Conservation (phyloP, 1,284 basidiomycete species). For the Gymnopus androsaceus region DNA sequence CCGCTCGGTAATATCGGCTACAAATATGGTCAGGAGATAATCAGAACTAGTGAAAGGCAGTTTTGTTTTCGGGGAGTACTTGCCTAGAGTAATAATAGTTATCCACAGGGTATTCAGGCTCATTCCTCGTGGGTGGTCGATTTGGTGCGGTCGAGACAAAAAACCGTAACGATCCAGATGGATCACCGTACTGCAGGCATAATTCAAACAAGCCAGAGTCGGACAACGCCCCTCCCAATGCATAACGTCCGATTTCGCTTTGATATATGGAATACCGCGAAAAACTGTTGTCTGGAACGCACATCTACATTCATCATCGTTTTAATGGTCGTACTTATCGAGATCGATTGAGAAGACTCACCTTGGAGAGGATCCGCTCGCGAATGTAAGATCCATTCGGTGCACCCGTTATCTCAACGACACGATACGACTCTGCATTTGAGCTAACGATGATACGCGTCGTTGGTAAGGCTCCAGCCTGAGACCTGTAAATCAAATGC, state of each 20-base stretch:
- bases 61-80: neutral
- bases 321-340: neutral
- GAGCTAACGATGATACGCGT: conserved; percentile 43
- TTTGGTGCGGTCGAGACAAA: conserved; percentile 55
- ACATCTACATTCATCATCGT: conserved; percentile 46
- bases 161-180: conserved; percentile 69
- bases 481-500: neutral
- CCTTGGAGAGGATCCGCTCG: conserved; percentile 46
- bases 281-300: conserved; percentile 74
- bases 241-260: conserved; percentile 71
- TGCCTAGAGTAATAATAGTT: conserved; percentile 10
- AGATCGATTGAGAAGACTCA: conserved; percentile 13
- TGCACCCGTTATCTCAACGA: conserved; percentile 47
- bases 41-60: neutral
- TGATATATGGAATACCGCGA: conserved; percentile 66
- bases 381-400: conserved; percentile 43
- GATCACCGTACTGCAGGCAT: conserved; percentile 64
- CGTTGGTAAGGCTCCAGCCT: conserved; percentile 13
- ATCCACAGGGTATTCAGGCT: conserved; percentile 16
- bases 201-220: conserved; percentile 62
- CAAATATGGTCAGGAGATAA: neutral
- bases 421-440: conserved; percentile 47
- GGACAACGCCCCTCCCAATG: conserved; percentile 59
- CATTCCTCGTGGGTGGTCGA: conserved; percentile 30
- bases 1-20: conserved; percentile 8